Evolutionary conservation across 306 rosid species (phyloP).

Genomic region (Alnus rubra): DNA sequence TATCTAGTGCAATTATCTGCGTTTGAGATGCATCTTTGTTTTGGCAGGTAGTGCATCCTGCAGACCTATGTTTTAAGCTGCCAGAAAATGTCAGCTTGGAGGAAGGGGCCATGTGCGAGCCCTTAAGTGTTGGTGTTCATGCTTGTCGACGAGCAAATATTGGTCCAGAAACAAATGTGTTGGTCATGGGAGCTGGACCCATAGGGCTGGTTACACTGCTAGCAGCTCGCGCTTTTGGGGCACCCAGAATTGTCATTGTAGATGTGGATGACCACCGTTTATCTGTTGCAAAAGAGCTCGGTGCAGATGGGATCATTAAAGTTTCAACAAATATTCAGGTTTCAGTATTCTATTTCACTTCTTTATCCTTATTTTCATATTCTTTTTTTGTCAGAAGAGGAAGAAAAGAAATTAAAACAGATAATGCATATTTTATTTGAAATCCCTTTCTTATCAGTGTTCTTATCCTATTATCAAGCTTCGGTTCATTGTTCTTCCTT

Average conservation of each 20-base stretch:
- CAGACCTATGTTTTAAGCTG: constrained; percentile 77
- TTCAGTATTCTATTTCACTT: neutral
- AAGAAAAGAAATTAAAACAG: too few species aligned
- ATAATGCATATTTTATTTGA: too few species aligned
- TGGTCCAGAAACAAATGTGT: constrained; percentile 79
- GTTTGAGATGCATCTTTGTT: constrained; percentile 24
- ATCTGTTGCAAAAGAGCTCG: constrained; percentile 78
- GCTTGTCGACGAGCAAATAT: constrained; percentile 83
- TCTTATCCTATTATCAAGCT: too few species aligned
- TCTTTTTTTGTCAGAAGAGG: too few species aligned
- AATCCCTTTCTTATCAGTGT: too few species aligned
- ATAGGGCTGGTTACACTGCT: constrained; percentile 88
- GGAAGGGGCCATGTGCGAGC: constrained; percentile 98
- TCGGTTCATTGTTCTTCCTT: too few species aligned
- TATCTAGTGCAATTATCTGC: neutral
- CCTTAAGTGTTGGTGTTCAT: constrained; percentile 90
- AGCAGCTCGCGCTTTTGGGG: constrained; percentile 85
- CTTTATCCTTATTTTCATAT: too few species aligned
- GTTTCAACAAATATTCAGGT: constrained; percentile 77
- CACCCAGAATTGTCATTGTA: constrained; percentile 62
- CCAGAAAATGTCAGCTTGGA: constrained; percentile 88
- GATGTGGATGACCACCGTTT: constrained; percentile 79
- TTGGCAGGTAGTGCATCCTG: constrained; percentile 82
- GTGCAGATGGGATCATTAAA: constrained; percentile 69
- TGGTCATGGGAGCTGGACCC: constrained; percentile 95